Evolutionary conservation across 2,329 filamentous ascomycete species (phyloP).

Genomic region (Penicillium digitatum): DNA sequence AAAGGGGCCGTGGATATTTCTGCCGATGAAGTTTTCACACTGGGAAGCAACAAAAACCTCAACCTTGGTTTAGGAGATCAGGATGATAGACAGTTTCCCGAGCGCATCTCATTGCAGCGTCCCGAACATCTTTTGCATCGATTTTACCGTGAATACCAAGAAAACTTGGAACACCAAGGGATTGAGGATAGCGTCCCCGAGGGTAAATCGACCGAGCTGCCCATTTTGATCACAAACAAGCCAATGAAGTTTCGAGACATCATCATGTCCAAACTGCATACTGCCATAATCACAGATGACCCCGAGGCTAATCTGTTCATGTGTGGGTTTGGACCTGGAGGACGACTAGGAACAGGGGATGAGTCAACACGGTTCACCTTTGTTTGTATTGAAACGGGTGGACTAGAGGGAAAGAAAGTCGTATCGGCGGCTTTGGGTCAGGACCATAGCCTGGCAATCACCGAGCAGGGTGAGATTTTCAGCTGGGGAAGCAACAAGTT

Average conservation of each 20-base stretch:
- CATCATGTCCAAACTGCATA: slow-evolving; percentile 85
- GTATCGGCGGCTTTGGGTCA: slow-evolving; percentile 78
- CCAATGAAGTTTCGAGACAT: slow-evolving; percentile 76
- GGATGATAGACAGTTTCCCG: slow-evolving; percentile 89
- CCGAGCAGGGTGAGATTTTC: slow-evolving; percentile 82
- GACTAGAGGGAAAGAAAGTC: slow-evolving; percentile 68
- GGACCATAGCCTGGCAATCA: slow-evolving; percentile 83
- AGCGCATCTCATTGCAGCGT: slow-evolving; percentile 71
- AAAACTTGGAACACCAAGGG: slow-evolving; percentile 33
- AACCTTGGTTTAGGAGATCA: slow-evolving; percentile 92
- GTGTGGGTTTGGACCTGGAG: slow-evolving; percentile 86
- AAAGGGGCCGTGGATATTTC: slow-evolving; percentile 42
- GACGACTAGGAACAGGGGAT: slow-evolving; percentile 81
- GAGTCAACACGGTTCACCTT: slow-evolving; percentile 87
- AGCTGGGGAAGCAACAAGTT: slow-evolving; percentile 89
- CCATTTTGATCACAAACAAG: slow-evolving; percentile 65
- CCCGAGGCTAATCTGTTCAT: slow-evolving; percentile 87
- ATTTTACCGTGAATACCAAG: slow-evolving; percentile 66
- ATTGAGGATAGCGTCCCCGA: slow-evolving; percentile 26
- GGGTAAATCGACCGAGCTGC: slow-evolving; percentile 55
- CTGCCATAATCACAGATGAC: slow-evolving; percentile 80
- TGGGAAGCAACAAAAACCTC: slow-evolving; percentile 94
- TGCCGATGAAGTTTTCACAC: slow-evolving; percentile 86
- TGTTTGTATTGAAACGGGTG: slow-evolving; percentile 71
- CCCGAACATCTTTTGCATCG: slow-evolving; percentile 71